A percentile compares a stretch with the other conserved stretches of the same genome.
phyloP scores from a whole-genome alignment of 2,329 filamentous ascomycete species.

The Nannizzia gypsea region DNA sequence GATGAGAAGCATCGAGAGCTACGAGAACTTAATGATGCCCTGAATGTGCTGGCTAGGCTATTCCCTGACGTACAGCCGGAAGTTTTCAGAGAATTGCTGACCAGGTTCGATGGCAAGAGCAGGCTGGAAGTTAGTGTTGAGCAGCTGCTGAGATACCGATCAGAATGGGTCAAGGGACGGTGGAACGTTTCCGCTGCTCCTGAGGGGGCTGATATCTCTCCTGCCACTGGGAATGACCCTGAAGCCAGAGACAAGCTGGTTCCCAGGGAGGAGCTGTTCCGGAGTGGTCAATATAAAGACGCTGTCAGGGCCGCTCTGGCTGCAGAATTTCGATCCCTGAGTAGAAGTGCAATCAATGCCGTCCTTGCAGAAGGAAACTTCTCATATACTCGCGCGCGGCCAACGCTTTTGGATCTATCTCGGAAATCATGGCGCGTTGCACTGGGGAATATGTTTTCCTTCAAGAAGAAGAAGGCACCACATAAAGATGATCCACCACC shows the following conservation, averaged over 20 bases:
- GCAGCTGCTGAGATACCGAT: constrained; percentile 36
- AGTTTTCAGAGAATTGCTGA: constrained; percentile 37
- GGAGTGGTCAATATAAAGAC: constrained; percentile 32
- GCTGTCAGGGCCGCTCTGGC: constrained; percentile 29
- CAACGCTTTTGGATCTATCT: constrained; percentile 33
- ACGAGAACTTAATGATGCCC: constrained; percentile 32
- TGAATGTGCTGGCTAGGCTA: constrained; percentile 31
- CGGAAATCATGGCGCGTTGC: constrained; percentile 36
- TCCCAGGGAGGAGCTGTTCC: constrained; percentile 33
- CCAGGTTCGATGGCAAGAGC: constrained; percentile 37
- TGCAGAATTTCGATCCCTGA: constrained; percentile 35
- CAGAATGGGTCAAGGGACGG: constrained; percentile 37
- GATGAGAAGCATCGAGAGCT: constrained; percentile 26
- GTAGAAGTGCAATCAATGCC: constrained; percentile 34
- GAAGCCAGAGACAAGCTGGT: constrained; percentile 18
- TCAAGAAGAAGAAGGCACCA: constrained; percentile 31
- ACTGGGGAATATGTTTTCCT: constrained; percentile 32
- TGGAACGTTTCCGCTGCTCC: constrained; percentile 27
- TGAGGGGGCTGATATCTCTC: constrained; percentile 1
- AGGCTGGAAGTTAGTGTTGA: constrained; percentile 37
- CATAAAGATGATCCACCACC: constrained; percentile 27
- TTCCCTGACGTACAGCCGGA: constrained; percentile 38
- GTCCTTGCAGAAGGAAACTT: constrained; percentile 39
- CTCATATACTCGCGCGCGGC: constrained; percentile 34
- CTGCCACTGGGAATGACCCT: constrained; percentile 9